Conservation (phyloP, 305 asterid species). For the Rubia occidens region DNA sequence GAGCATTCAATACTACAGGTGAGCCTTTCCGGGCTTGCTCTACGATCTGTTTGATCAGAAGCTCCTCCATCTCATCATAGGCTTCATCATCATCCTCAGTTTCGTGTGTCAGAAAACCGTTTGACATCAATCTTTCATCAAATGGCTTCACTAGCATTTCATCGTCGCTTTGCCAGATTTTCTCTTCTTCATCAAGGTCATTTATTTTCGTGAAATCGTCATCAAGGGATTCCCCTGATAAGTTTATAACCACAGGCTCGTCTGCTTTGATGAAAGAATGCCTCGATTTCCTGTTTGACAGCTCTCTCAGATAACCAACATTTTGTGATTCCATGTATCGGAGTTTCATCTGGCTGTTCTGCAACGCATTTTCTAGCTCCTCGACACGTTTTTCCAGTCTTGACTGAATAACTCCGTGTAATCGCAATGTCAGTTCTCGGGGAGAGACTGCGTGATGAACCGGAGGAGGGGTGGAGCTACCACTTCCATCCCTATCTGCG, state of each 20-base stretch:
- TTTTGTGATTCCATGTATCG: slow-evolving; percentile 29
- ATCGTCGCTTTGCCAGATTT: slow-evolving; percentile 19
- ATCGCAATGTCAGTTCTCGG: slow-evolving; percentile 60
- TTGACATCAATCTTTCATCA: slow-evolving; percentile 1
- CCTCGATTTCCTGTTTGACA: slow-evolving; percentile 21
- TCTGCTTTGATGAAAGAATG: slow-evolving; percentile 26
- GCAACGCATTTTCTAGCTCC: slow-evolving; percentile 71
- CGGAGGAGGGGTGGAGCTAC: slow-evolving; percentile 42
- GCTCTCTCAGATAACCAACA: slow-evolving; percentile 23
- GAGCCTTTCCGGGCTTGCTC: slow-evolving; percentile 84
- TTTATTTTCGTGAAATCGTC: slow-evolving; percentile 39
- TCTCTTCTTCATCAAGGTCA: slow-evolving; percentile 44
- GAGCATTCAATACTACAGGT: slow-evolving; percentile 71
- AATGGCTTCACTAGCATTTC: slow-evolving; percentile 6
- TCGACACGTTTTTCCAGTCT: slow-evolving; percentile 57
- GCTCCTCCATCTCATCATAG: slow-evolving; percentile 68
- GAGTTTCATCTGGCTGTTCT: slow-evolving; percentile 47
- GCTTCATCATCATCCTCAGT: slow-evolving; percentile 23
- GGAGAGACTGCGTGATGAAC: slow-evolving; percentile 65
- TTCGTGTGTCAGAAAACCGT: slow-evolving; percentile 13
- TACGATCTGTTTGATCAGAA: slow-evolving; percentile 65
- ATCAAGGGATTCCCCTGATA: slow-evolving; percentile 56
- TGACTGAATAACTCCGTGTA: slow-evolving; percentile 76
- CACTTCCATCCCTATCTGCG: slow-evolving; percentile 42
- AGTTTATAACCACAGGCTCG: slow-evolving; percentile 47